phyloP scores from a whole-genome alignment of 1,284 basidiomycete species.

The Pseudozyma sp. region DNA sequence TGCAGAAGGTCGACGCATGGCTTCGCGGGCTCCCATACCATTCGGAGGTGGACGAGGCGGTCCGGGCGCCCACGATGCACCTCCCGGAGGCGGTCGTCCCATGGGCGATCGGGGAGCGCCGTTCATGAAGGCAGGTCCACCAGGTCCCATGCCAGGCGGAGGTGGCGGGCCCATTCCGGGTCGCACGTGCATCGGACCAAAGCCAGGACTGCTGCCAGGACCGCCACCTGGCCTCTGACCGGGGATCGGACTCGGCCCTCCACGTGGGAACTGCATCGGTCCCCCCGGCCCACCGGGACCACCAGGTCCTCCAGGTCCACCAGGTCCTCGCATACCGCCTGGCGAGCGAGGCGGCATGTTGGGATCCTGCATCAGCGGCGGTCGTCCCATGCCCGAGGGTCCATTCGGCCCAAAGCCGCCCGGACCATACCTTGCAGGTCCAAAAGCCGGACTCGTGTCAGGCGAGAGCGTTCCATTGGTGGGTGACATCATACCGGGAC shows the following conservation, averaged over 20 bases:
- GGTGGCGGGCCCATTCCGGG: conserved; percentile 28
- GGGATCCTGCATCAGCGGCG: conserved; percentile 47
- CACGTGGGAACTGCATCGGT: conserved; percentile 33
- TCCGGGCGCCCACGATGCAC: conserved; percentile 18
- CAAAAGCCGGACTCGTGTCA: conserved; percentile 43
- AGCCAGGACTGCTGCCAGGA: conserved; percentile 24
- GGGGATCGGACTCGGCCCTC: conserved; percentile 39
- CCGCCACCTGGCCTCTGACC: conserved; percentile 35
- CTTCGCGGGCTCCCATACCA: conserved; percentile 30
- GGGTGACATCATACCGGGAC: conserved; percentile 45
- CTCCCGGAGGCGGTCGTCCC: conserved; percentile 27
- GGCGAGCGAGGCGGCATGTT: conserved; percentile 46
- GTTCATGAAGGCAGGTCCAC: conserved; percentile 41
- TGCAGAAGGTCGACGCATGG: conserved; percentile 48
- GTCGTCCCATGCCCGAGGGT: conserved; percentile 31
- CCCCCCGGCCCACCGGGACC: conserved; percentile 11
- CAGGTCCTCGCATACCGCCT: conserved; percentile 27
- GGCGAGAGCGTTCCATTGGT: conserved; percentile 37
- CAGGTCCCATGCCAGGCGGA: conserved; percentile 24
- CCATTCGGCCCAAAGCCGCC: conserved; percentile 23
- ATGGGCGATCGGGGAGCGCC: conserved; percentile 35
- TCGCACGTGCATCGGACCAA: conserved; percentile 35
- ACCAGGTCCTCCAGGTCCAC: conserved; percentile 10
- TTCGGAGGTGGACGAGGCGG: conserved; percentile 23
- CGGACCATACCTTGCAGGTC: conserved; percentile 31